phyloP scores from a whole-genome alignment of 2,329 filamentous ascomycete genomes.

The Albophoma yamanashiensis region DNA sequence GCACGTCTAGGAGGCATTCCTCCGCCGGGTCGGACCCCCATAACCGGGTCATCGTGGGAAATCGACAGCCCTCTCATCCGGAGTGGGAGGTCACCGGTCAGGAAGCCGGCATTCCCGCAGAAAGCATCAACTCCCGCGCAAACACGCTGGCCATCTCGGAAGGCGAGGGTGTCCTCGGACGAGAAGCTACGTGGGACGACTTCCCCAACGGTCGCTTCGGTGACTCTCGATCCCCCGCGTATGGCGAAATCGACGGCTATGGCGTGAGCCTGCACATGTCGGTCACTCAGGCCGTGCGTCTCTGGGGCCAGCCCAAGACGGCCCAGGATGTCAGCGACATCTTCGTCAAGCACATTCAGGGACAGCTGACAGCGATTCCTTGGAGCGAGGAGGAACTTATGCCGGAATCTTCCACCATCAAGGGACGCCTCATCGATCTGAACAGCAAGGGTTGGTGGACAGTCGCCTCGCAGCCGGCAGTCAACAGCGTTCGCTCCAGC shows the following conservation, averaged over 20 bases:
- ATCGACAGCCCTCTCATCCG: conserved; percentile 44
- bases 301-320: conserved; percentile 74
- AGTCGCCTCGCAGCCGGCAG: conserved; percentile 86
- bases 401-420: conserved; percentile 75
- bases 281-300: conserved; percentile 65
- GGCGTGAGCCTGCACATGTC: conserved; percentile 91
- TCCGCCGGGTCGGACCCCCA: conserved; percentile 76
- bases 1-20: conserved; percentile 53
- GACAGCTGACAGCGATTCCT: conserved; percentile 70
- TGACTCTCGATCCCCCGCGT: conserved; percentile 84
- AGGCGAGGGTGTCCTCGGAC: conserved; percentile 76
- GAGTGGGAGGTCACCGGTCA: conserved; percentile 63
- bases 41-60: conserved; percentile 77
- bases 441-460: conserved; percentile 91
- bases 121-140: conserved; percentile 64
- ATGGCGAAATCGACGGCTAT: conserved; percentile 96
- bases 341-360: conserved; percentile 72
- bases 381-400: conserved; percentile 89
- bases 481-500: conserved; percentile 71
- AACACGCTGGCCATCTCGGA: conserved; percentile 91
- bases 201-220: conserved; percentile 96
- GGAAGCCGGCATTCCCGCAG: conserved; percentile 67
- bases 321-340: conserved; percentile 63
- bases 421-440: conserved; percentile 60
- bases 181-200: conserved; percentile 97